Conservation (phyloP, 78 protist genomes). For the Cavenderia fasciculata region DNA sequence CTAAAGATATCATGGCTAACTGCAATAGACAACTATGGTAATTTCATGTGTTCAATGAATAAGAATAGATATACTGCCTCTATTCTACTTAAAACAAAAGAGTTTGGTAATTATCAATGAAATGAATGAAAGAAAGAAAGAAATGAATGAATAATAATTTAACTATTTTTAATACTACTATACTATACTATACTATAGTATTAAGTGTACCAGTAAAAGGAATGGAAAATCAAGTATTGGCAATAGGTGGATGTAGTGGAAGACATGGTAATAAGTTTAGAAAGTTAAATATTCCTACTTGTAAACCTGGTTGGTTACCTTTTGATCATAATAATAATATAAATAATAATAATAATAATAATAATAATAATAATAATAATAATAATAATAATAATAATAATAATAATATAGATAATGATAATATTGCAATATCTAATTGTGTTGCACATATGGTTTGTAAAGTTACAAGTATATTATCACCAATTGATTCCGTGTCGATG, state of each 20-base stretch:
- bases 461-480: background rate
- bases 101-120: background rate
- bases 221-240: background rate
- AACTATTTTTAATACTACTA: background rate
- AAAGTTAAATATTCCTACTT: background rate
- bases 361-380: too few relatives aligned
- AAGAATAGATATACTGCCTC: background rate
- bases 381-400: too few relatives aligned
- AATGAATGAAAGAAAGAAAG: too few relatives aligned
- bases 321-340: background rate
- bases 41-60: background rate
- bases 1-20: background rate
- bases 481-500: too few relatives aligned
- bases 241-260: background rate
- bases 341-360: too few relatives aligned
- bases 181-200: background rate
- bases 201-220: background rate
- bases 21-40: background rate
- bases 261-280: background rate
- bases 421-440: background rate
- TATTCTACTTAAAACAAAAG: background rate
- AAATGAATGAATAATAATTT: too few relatives aligned
- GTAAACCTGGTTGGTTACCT: background rate
- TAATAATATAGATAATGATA: background rate
- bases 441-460: constrained; percentile 4